phyloP scores from a whole-genome alignment of 176 grass and related monocot genomes.

The Musa itinerans region DNA sequence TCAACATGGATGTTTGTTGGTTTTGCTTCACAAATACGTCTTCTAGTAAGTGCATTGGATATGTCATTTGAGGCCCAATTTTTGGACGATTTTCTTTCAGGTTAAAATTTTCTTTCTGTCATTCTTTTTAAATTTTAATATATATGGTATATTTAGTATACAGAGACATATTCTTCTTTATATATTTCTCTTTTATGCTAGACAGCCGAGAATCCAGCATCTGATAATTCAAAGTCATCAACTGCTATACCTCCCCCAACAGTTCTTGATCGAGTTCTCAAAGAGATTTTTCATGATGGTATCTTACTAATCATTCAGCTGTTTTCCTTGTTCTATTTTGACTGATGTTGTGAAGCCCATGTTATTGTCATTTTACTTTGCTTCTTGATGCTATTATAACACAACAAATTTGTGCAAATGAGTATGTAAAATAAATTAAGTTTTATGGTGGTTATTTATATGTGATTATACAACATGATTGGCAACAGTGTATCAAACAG shows the following conservation, averaged over 20 bases:
- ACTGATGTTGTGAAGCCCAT: background rate
- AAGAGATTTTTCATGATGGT: slow-evolving; percentile 93
- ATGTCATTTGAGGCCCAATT: slow-evolving; percentile 63
- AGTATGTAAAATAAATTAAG: background rate
- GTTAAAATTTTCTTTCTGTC: slow-evolving; percentile 37
- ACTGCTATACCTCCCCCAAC: slow-evolving; percentile 68
- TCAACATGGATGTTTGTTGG: slow-evolving; percentile 86
- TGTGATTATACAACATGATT: background rate
- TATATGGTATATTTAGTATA: background rate
- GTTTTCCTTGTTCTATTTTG: background rate
- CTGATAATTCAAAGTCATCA: slow-evolving; percentile 64
- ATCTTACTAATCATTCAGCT: slow-evolving; percentile 14
- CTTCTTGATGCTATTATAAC: background rate
- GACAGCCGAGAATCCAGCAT: slow-evolving; percentile 73
- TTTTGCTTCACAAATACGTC: slow-evolving; percentile 78
- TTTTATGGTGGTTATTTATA: background rate
- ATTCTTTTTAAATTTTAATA: slow-evolving; percentile 5
- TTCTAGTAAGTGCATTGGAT: slow-evolving; percentile 67
- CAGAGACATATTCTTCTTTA: slow-evolving; percentile 34
- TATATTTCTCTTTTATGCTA: slow-evolving; percentile 53
- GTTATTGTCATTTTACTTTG: background rate
- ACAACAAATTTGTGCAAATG: background rate
- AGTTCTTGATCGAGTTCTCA: slow-evolving; percentile 79
- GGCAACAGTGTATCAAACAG: background rate
- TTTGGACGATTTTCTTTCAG: slow-evolving; percentile 90